phyloP scores from a whole-genome alignment of 1,284 basidiomycete genomes.

The Crucibulum cyathiforme region DNA sequence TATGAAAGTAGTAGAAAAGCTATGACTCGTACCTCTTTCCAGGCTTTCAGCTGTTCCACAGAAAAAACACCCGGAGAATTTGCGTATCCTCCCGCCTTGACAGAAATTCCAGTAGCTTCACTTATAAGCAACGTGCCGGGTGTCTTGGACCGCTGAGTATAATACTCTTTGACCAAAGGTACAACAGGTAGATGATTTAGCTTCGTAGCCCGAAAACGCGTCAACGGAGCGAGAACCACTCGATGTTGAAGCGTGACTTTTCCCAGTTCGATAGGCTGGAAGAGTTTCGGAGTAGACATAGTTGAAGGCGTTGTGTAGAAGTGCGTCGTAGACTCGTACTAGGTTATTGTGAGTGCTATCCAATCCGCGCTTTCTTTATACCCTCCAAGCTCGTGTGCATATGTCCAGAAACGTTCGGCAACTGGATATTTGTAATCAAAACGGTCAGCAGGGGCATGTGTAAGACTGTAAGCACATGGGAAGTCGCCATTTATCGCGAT shows the following conservation, averaged over 20 bases:
- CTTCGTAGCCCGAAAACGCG: constrained; percentile 25
- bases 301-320: too few relatives aligned
- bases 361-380: too few relatives aligned
- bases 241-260: constrained; percentile 47
- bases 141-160: constrained; percentile 48
- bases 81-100: constrained; percentile 42
- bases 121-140: constrained; percentile 56
- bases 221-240: constrained; percentile 56
- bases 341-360: too few relatives aligned
- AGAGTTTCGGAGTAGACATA: constrained; percentile 33
- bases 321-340: too few relatives aligned
- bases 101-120: constrained; percentile 51
- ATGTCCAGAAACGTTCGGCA: too few relatives aligned
- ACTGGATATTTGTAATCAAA: too few relatives aligned
- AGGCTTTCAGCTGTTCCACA: constrained; percentile 50
- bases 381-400: too few relatives aligned
- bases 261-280: constrained; percentile 53
- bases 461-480: too few relatives aligned
- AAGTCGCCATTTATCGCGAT: too few relatives aligned
- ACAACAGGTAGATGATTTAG: constrained; percentile 28
- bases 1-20: neutral
- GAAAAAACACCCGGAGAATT: constrained; percentile 52
- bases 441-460: too few relatives aligned
- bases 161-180: constrained; percentile 49
- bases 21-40: constrained; percentile 46